These are phyloP conservation scores for Penicillium angulare DNA, from an alignment of 495 filamentous ascomycete species.

Conservation along the genomic window DNA sequence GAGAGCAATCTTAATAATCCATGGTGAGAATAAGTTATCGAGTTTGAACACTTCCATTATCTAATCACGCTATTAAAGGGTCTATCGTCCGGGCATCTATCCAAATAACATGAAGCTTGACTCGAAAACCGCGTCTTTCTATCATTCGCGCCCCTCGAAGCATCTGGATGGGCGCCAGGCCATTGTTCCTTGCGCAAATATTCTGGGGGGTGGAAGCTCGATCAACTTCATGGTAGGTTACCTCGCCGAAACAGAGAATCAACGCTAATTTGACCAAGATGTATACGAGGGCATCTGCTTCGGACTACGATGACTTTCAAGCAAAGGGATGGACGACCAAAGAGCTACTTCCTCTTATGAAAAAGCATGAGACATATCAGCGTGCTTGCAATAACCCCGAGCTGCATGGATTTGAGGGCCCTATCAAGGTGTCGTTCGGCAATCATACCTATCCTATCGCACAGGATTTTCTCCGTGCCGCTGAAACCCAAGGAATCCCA, in stretches of 20 bases:
- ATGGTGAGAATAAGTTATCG: conserved; percentile 46
- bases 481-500: conserved; percentile 74
- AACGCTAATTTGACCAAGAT: conserved; percentile 47
- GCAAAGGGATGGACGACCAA: conserved; percentile 79
- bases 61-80: conserved; percentile 38
- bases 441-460: conserved; percentile 71
- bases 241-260: neutral
- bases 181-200: conserved; percentile 75
- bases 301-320: conserved; percentile 83
- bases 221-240: conserved; percentile 75
- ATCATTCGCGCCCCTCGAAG: conserved; percentile 73
- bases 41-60: no score
- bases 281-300: conserved; percentile 80
- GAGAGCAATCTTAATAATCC: conserved; percentile 81
- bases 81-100: conserved; percentile 76
- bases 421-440: conserved; percentile 84
- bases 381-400: conserved; percentile 72
- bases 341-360: conserved; percentile 77
- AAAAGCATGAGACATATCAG: conserved; percentile 83
- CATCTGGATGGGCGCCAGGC: conserved; percentile 68
- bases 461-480: conserved; percentile 78
- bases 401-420: conserved; percentile 74
- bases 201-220: conserved; percentile 74
- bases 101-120: conserved; percentile 80
- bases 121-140: conserved; percentile 84